Evolutionary conservation across 176 grass and related monocot genomes (phyloP), one percentile per base, ranked within the genome.

Genomic region (Luzula sylvatica): DNA sequence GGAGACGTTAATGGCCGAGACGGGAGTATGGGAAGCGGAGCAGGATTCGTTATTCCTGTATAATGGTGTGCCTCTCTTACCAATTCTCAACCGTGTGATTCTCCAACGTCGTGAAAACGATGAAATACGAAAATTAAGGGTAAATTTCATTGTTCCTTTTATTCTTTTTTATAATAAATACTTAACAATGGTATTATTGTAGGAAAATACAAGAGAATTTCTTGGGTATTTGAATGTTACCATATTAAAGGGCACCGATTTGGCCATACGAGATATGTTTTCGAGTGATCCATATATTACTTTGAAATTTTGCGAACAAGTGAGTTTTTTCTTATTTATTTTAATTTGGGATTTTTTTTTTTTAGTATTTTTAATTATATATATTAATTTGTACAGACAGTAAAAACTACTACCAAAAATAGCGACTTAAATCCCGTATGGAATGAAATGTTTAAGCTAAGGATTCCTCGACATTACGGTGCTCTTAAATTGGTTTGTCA

Each of bases 241-340:
- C 67, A 56, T 98, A 42, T 63, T 98, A 56, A 98, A 69, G 68
- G 93, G 93, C 65, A 75, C 53, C 39, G 60, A 87, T 40, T 72
- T 98, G 65, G 93, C 93, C 8, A 28, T 98, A 42, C 81, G 93
- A 60, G 93, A 98, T 58, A 87, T 98, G 77, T 55, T 88, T 46
- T 77, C 93, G 41, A 92, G 93, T 58, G 93, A 98, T 65, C 93
- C 93, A 56, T 98, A 98, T 80, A 81, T 92, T 66, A 55, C 90
- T 77, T 51, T 98, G 56, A 18, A 47, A 46, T 85, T 98, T 5
- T 77, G 93, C 28, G 58, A 61, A 38, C 75, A 98, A 78, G 93
- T 90, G 69, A 50, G 2, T 52, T 56, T 65, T 47, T 25, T 78
- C 38, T 42, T 65, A 11, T 46, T 38, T 21, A 29, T 47, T 4